Conservation (phyloP, 257 asterid species). For the Osmanthus fragrans region DNA sequence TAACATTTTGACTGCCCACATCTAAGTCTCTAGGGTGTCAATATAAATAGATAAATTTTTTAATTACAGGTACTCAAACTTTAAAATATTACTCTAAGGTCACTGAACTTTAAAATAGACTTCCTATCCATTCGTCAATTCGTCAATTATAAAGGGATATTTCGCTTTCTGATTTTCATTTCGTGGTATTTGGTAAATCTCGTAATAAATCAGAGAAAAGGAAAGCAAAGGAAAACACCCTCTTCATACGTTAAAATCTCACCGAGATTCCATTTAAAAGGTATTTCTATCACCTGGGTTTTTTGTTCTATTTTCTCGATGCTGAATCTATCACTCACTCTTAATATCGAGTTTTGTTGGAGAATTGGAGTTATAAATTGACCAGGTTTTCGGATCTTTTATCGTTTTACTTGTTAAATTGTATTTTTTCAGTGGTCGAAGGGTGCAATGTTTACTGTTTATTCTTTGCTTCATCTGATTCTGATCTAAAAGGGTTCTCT, state of each 20-base stretch:
- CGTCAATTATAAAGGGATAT: background rate
- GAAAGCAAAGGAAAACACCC: background rate
- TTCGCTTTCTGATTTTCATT: background rate
- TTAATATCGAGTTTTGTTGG: background rate
- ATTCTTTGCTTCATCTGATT: slow-evolving; percentile 1
- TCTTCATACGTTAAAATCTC: background rate
- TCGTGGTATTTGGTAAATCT: background rate
- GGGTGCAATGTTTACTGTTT: background rate
- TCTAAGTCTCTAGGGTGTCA: too few relatives aligned
- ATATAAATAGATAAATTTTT: too few relatives aligned
- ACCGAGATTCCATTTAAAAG: background rate
- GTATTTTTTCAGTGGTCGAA: background rate
- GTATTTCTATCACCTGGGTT: background rate
- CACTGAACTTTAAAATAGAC: too few relatives aligned
- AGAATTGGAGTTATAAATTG: background rate
- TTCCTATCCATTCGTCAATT: background rate
- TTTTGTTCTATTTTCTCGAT: background rate
- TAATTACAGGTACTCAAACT: too few relatives aligned
- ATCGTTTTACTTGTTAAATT: background rate
- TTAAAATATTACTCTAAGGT: too few relatives aligned
- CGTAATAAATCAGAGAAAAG: background rate
- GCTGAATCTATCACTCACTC: background rate
- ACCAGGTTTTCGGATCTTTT: background rate
- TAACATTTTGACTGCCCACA: too few relatives aligned
- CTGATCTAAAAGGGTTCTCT: background rate